Conservation (phyloP, 352 stramenopile genomes). For the Phytophthora tentaculata region DNA sequence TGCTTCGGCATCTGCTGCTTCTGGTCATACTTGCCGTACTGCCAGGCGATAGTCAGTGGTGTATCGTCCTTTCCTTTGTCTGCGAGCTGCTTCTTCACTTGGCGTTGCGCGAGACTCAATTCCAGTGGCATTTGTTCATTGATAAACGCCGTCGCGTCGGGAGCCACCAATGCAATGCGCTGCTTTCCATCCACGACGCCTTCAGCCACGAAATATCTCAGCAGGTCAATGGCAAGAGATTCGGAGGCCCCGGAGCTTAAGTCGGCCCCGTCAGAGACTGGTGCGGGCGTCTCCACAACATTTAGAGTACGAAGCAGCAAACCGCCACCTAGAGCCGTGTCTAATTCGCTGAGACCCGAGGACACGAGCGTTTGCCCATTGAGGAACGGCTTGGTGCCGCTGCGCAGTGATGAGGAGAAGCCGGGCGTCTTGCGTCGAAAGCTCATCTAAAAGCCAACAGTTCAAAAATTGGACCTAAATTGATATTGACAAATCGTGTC, state of each 20-base stretch:
- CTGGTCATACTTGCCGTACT: conserved; percentile 72
- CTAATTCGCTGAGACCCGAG: conserved; percentile 57
- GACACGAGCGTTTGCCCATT: conserved; percentile 72
- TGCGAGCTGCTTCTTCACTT: conserved; percentile 63
- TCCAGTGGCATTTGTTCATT: conserved; percentile 56
- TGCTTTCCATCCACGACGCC: conserved; percentile 52
- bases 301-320: conserved; percentile 58
- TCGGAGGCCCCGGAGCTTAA: conserved; percentile 26
- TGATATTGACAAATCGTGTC: no score
- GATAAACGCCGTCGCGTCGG: conserved; percentile 49
- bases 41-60: conserved; percentile 73
- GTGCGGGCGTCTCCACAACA: conserved; percentile 47
- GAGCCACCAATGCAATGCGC: conserved; percentile 40
- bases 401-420: neutral
- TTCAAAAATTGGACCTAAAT: no score
- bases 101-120: conserved; percentile 70
- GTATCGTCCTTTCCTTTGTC: conserved; percentile 14
- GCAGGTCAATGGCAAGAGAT: conserved; percentile 52
- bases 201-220: conserved; percentile 73
- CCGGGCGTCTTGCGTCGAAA: conserved; percentile 9
- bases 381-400: conserved; percentile 62
- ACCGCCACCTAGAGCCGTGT: conserved; percentile 60
- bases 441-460: conserved; percentile 3
- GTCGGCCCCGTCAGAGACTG: conserved; percentile 6
- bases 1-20: conserved; percentile 15